phyloP scores from a whole-genome alignment of 768 basidiomycete genomes.

The Podaxis sp. region DNA sequence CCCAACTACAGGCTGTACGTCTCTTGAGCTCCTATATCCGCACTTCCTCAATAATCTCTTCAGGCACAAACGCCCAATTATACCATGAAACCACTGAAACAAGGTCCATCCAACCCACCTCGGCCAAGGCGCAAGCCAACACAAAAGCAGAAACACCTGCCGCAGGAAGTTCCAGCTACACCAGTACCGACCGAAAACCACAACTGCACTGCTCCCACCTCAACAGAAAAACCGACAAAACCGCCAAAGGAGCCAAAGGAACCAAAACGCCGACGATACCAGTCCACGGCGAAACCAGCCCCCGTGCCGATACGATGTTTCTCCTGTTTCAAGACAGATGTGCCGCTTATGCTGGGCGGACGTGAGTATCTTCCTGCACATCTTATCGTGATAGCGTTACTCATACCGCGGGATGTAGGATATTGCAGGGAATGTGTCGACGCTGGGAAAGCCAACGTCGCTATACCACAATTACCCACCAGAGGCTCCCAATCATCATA shows the following conservation, averaged over 20 bases:
- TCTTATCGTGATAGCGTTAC: neutral
- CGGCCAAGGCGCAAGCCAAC: conserved; percentile 27
- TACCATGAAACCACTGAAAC: conserved; percentile 59
- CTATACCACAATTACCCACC: conserved; percentile 12
- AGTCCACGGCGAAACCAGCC: conserved; percentile 4
- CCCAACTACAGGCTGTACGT: conserved; percentile 60
- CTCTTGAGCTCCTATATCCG: conserved; percentile 4
- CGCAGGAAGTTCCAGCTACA: conserved; percentile 24
- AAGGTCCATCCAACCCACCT: conserved; percentile 34
- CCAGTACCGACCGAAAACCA: conserved; percentile 16
- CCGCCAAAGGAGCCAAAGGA: conserved; percentile 34
- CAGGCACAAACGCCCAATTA: conserved; percentile 46
- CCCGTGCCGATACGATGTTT: conserved; percentile 45
- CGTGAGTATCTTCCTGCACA: conserved; percentile 43
- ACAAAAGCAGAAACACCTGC: conserved; percentile 27
- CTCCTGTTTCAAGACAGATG: conserved; percentile 64
- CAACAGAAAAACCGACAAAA: conserved; percentile 6
- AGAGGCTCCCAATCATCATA: conserved; percentile 11
- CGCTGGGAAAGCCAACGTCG: conserved; percentile 39
- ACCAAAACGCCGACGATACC: conserved; percentile 10
- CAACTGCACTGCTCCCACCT: conserved; percentile 16
- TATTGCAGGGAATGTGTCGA: conserved; percentile 72
- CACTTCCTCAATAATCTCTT: neutral
- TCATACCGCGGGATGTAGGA: conserved; percentile 36
- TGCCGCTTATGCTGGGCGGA: conserved; percentile 75